Conservation (phyloP, 371 early-diverging fungal genomes). For the Mortierella sp. region DNA sequence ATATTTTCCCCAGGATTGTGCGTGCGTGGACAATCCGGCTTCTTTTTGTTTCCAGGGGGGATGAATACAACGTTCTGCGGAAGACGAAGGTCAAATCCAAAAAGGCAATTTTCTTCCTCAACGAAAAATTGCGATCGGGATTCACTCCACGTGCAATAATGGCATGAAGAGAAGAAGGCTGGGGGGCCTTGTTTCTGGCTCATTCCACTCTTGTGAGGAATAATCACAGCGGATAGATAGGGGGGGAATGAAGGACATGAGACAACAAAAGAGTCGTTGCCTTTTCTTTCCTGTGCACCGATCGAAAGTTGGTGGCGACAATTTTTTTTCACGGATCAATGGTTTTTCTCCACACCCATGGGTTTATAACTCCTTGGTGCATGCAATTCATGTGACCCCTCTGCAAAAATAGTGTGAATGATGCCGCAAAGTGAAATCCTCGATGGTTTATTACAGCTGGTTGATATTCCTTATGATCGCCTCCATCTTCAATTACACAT, state of each 20-base stretch:
- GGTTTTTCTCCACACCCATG: conserved; percentile 2
- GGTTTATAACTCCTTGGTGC: neutral
- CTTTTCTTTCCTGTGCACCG: conserved; percentile 5
- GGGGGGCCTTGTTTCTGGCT: neutral
- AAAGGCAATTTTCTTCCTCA: conserved; percentile 10
- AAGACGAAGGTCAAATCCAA: neutral
- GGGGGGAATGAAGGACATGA: neutral
- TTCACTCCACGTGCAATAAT: conserved; percentile 1
- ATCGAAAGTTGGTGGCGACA: neutral
- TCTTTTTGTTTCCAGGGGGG: neutral
- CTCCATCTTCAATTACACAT: neutral
- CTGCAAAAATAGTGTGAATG: no score
- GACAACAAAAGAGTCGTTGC: conserved; percentile 1
- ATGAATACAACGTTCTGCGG: neutral
- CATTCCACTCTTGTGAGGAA: neutral
- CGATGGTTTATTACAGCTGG: neutral
- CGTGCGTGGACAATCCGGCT: neutral
- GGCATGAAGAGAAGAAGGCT: neutral
- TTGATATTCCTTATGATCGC: neutral
- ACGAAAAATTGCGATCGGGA: neutral
- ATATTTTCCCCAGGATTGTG: no score
- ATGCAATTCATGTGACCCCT: neutral
- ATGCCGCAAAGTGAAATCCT: no score
- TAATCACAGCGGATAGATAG: no score
- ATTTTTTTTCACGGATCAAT: neutral